Evolutionary conservation across 257 asterid genomes (phyloP), one percentile per base, ranked within the genome.

Genomic region (Solanum lycopersicoides): DNA sequence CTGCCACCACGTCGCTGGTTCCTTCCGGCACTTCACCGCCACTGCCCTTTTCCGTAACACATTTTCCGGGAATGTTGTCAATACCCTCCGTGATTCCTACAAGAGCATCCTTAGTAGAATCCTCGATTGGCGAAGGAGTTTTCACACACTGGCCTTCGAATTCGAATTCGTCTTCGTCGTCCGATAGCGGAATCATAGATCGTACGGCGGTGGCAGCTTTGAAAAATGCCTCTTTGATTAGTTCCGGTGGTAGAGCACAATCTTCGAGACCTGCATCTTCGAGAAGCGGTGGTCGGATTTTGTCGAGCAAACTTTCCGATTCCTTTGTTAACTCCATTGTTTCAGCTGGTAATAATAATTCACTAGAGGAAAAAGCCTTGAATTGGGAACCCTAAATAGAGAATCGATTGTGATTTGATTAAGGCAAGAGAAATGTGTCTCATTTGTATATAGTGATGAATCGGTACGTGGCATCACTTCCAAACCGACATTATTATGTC

Each of bases 191-290:
- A 89, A 92, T 85, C 75, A 91, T 45, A 2, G 98, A 93, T 86
- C 94, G 86, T 88, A 95, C 92, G 89, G 98, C 94, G 32, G 93
- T 85, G 68, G 99, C 98, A 35, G 98, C 99, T 90, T 91, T 95
- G 77, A 87, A 91, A 69, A 97, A 95, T 56, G 99, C 99, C 86
- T 94, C 96, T 25, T 85, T 87, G 87, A 95, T 93, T 87, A 95
- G 92, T 34, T 95, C 98, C 83, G 97, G 96, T 88, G 98, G 97
- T 86, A 95, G 91, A 12, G 98, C 98, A 80, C 98, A 97, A 90
- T 95, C 98, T 89, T 97, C 98, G 63, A 95, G 97, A 82, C 99
- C 99, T 35, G 98, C 99, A 89, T 97, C 99, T 83, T 95, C 99
- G 63, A 93, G 93, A 20, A 90, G 90, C 53, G 98, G 99, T 74